Conservation (phyloP, 306 rosid species). For the Quercus mongolica region DNA sequence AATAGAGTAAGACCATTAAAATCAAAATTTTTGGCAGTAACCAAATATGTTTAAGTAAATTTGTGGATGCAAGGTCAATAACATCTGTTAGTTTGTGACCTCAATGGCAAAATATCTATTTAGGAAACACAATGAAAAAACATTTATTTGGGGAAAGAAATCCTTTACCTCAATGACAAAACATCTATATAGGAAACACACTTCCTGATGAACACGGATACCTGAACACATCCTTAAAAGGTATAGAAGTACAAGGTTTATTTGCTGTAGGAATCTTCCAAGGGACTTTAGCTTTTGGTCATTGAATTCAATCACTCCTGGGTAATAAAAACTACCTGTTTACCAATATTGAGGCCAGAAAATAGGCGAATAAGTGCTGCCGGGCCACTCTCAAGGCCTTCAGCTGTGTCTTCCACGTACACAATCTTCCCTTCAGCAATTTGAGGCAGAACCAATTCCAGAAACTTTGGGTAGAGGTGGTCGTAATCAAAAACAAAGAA, state of each 20-base stretch:
- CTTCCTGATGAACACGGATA: no score
- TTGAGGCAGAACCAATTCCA: constrained; percentile 17
- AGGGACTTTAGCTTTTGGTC: neutral
- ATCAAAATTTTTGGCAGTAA: no score
- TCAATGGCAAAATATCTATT: no score
- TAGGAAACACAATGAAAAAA: no score
- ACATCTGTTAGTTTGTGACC: no score
- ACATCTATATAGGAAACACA: no score
- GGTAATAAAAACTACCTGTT: constrained; percentile 24
- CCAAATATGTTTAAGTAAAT: no score
- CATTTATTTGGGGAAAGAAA: no score
- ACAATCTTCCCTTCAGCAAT: constrained; percentile 24
- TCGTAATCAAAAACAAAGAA: neutral
- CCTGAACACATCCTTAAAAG: no score
- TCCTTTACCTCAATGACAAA: no score
- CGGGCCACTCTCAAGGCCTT: constrained; percentile 29
- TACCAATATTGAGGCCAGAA: constrained; percentile 32
- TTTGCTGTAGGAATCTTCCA: neutral
- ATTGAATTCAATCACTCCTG: neutral
- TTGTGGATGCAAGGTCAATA: no score
- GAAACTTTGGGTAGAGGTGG: constrained; percentile 17
- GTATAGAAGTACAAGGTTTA: neutral
- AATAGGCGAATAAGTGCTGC: constrained; percentile 31
- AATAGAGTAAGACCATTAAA: no score
- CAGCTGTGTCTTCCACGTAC: constrained; percentile 30